Evolutionary conservation across 179 eudicot genomes (phyloP), one percentile per base, ranked within the genome.

Genomic region (Silene noctiflora): DNA sequence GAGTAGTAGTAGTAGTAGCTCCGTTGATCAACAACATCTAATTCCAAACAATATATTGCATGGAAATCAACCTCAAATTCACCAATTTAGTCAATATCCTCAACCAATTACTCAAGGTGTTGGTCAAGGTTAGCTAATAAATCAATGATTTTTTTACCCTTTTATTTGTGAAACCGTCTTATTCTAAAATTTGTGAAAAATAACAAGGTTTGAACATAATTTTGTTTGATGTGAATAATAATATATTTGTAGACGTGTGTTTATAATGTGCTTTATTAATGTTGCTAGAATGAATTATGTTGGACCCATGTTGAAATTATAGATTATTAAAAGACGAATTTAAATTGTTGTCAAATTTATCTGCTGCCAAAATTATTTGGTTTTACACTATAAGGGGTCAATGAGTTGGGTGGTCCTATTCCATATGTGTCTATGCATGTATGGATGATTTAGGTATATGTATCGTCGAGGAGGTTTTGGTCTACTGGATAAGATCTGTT

Each of bases 1-100:
- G 53, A 89, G 67, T 81, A 71, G 62, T 17, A 89, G 67, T 81
- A 71, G 62, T 17, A 62, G 31, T 31, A 6, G 17, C 14, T 3
- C 46, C 2, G 16, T 1, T 63, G 70, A 76, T 56, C 42, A 65
- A 2, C 58, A 21, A 44, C 9, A 21, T 59, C 66, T 12, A 58
- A 11, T 3, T 9, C 76, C 35, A 19, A 25, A 27, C 29, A 1
- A 27, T 27, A 27, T 27, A 73, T 53, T 76, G 55, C 77, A 78
- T 78, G 79, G 48, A 21, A 82, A 82, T 67, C 76, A 58, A 66
- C 76, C 74, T 9, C 66, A 63, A 44, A 10, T 2, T 21, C 53
- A 67, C 6, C 55, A 69, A 1, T 33, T 24, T 67, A 60, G 39
- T 39, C 66, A 72, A 12, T 56, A 66, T 19, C 29, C 78, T 78